Evolutionary conservation across 352 stramenopile species (phyloP), one percentile per base, ranked within the genome.

Genomic region (Globisporangium irregulare): DNA sequence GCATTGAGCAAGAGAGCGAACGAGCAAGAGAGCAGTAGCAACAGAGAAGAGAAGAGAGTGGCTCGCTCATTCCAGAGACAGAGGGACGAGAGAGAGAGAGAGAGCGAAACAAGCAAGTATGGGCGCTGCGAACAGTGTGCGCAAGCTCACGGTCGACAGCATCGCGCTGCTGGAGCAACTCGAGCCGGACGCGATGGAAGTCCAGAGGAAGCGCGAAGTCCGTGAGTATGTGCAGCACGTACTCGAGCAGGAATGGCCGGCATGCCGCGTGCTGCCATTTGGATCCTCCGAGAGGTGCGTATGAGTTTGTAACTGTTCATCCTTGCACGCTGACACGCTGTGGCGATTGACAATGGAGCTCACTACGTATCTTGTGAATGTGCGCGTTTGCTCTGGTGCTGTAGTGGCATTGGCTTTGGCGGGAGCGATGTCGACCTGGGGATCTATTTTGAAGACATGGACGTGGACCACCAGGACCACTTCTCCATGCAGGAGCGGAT

Each of bases 351-450:
- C 18, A 32, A 8, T 20, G 22, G 50, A 58, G 36, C 64, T 20
- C 66, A 50, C n/a, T 68, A 54, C 58, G 29, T 53, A 62, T 48
- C 20, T 72, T 54, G 14, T 67, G n/a, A 27, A 38, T 38, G 48
- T 43, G 27, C 67, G 36, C 27, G 29, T 64, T 14, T 20, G 22
- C 25, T 51, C 14, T 1, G 8, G 9, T 60, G 27, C 3, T 73
- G 20, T 54, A 94, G 87, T 57, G 84, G 81, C 43, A 72, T 93
- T 54, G 85, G 85, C 59, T 92, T 91, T 69, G 84, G 87, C 43
- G 82, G 84, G 4, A 93, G 87, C 61, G 87, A 95, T 58, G 72
- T 95, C 24, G 87, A 95, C 68, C 74, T 95, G 50, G 87, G 84
- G 10, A 85, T 95, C 68, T 95, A 84, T 74, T 95, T 95, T 72